Evolutionary conservation across 139 green algal genomes (phyloP), one percentile per base, ranked within the genome.

Genomic region (Closterium sp.): DNA sequence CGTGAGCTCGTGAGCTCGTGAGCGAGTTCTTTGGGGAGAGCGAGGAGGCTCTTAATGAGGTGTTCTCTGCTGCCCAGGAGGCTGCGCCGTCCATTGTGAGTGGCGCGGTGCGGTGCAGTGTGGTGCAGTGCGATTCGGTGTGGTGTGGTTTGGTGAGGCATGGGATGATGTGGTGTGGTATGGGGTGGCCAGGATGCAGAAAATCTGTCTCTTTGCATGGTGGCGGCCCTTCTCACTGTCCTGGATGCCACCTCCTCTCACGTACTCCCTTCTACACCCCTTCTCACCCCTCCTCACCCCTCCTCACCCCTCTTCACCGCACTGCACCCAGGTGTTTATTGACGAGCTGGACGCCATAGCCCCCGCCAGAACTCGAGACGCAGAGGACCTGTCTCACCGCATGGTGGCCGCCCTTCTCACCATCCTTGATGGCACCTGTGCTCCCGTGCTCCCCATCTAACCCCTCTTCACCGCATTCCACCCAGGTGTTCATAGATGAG

Each of bases 401-500:
- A 79, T 79, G 62, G 62, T 79, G 62, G 62, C 62, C 2, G 62
- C 62, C 27, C 62, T 79, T 22, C 62, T 24, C 62, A 79, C 62
- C 62, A 79, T 79, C 19, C 17, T 79, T 22, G 62, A 79, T 79
- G 62, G 62, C 17, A 6, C 62, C 62, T 79, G n/a, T n/a, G n/a
- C n/a, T n/a, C n/a, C n/a, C n/a, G n/a, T n/a, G n/a, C n/a, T n/a
- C n/a, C 62, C 19, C 62, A 6, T 5, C 62, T 79, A 7, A 50
- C 38, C 38, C 6, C 38, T 13, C 38, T 13, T 50, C 38, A 50
- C 38, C 38, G 38, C 38, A 50, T 9, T 28, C 6, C 27, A 30
- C 31, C 21, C 90, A 93, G 0, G 92, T 99, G 4, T 98, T 99
- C 87, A 96, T 99, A 9, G 97, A 99, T 79, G 62, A 79, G 17